phyloP scores from a whole-genome alignment of 345 rosid species.

The Moringa oleifera region DNA sequence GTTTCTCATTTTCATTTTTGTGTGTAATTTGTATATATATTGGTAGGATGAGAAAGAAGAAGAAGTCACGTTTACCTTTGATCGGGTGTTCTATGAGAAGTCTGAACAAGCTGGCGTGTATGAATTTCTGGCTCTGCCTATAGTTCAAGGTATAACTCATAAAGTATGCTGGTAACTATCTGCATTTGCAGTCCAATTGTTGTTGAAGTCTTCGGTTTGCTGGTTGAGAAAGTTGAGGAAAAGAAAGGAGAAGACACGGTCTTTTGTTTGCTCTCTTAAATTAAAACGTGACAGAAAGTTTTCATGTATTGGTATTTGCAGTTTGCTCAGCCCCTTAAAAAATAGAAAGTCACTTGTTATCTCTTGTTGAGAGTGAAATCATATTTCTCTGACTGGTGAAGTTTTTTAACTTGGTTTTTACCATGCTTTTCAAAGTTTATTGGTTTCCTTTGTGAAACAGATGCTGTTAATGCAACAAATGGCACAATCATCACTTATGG shows the following conservation, averaged over 20 bases:
- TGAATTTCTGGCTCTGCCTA: slow-evolving; percentile 64
- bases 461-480: slow-evolving; percentile 57
- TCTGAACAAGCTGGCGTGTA: slow-evolving; percentile 60
- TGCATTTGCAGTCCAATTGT: neutral
- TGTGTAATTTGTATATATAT: neutral
- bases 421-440: slow-evolving; percentile 8
- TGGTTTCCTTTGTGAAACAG: slow-evolving; percentile 26
- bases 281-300: neutral
- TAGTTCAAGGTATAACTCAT: slow-evolving; percentile 48
- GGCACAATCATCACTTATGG: slow-evolving; percentile 87
- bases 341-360: too few species aligned
- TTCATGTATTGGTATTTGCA: too few species aligned
- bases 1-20: neutral
- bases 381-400: neutral
- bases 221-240: neutral
- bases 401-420: slow-evolving; percentile 4
- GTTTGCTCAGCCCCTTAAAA: neutral
- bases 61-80: slow-evolving; percentile 52
- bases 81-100: slow-evolving; percentile 53
- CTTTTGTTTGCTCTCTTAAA: neutral
- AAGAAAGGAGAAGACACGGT: neutral
- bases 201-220: neutral
- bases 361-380: neutral
- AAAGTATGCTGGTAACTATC: neutral
- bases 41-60: slow-evolving; percentile 69